Base-by-base conservation (phyloP, 202 grass and related monocot species). In the Tripidium arundinaceum region DNA sequence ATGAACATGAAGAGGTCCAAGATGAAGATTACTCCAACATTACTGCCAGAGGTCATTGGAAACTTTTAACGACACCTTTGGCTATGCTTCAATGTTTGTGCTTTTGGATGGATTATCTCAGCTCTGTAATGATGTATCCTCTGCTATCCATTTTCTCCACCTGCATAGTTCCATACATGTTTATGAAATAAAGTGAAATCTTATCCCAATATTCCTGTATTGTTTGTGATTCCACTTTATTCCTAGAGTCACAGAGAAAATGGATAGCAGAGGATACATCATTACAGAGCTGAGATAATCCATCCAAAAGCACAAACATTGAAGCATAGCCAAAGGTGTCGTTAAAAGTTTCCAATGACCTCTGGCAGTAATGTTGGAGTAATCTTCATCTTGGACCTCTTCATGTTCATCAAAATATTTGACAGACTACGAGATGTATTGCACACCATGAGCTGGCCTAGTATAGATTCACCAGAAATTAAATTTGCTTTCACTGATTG, bases 361-460 rank as follows among this genome's bases (percentile, higher is more conserved):
- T 92, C 85, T 85, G 60, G 59, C 65, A 90, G 76, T 50, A 81
- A 88, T 77, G 66, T 57, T 85, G 28, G 78, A 87, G 77, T 85
- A 81, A 52, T 97, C 87, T 97, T 85, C 89, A 82, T 92, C 83
- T 40, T 79, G 65, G 43, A 73, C 81, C 34, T 86, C 81, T 77
- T 81, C 74, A 52, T 78, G 84, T 45, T 89, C 89, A 82, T 75
- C 83, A 81, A 74, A 74, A 70, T 83, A 86, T 83, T 64, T 60
- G 22, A 75, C 28, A 71, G 39, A 83, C 76, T 50, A 45, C 25
- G 36, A 94, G 85, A 92, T 92, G 87, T 8, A 83, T 92, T 72
- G 25, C 61, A 82, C 91, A 98, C 87, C 94, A 98, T 39, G 72
- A 90, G 66, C 62, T 92, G 74, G 91, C 90, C 94, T 97, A 77